Evolutionary conservation across 768 basidiomycete genomes (phyloP).

Genomic region (Lactarius indigo): DNA sequence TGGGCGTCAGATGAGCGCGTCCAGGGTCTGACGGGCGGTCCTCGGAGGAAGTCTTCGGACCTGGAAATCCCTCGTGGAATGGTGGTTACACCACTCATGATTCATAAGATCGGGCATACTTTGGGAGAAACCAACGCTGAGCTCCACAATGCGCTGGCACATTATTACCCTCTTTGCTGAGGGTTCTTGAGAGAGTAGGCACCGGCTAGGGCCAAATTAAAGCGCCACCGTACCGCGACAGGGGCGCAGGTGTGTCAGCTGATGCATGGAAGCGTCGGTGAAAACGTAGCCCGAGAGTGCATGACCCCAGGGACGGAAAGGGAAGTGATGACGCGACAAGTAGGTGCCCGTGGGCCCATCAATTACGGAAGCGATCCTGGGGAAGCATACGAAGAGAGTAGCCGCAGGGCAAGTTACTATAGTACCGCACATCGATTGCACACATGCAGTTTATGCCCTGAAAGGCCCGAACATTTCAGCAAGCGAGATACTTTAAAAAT

Average conservation of each 20-base stretch:
- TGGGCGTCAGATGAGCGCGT: conserved; percentile 23
- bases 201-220: neutral
- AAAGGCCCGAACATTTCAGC: neutral
- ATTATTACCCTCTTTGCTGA: neutral
- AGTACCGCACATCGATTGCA: neutral
- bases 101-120: neutral
- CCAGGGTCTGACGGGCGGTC: conserved; percentile 9
- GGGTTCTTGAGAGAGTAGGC: neutral
- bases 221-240: conserved; percentile 3
- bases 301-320: conserved; percentile 14
- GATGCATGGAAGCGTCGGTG: conserved; percentile 16
- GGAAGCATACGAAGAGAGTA: neutral
- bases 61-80: neutral
- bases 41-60: conserved; percentile 7
- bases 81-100: neutral
- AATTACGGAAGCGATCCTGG: conserved; percentile 11
- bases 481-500: neutral
- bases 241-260: conserved; percentile 19
- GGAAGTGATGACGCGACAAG: conserved; percentile 24
- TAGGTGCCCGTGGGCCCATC: conserved; percentile 5
- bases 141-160: conserved; percentile 16
- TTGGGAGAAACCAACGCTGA: neutral
- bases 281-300: conserved; percentile 1
- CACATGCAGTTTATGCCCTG: neutral
- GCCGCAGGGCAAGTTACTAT: neutral